Evolutionary conservation across 2,329 filamentous ascomycete species (phyloP).

Genomic region (Microsporum audouinii): DNA sequence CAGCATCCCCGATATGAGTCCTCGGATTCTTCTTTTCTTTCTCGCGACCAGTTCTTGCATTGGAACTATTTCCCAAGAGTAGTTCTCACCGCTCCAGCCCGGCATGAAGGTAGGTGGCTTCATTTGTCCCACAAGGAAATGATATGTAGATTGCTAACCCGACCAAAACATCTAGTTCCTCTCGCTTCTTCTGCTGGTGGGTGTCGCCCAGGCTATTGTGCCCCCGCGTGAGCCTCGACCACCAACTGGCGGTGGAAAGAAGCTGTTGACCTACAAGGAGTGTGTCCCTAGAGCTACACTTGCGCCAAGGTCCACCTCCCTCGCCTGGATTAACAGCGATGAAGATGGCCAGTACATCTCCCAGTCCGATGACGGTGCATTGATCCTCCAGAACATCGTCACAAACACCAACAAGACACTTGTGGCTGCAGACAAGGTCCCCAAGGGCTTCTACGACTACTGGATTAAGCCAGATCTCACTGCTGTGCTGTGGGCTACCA

Average conservation of each 20-base stretch:
- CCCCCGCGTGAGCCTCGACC: slow-evolving; percentile 45
- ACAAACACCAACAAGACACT: slow-evolving; percentile 48
- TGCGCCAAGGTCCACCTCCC: slow-evolving; percentile 37
- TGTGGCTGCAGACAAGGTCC: slow-evolving; percentile 47
- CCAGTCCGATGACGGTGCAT: slow-evolving; percentile 38
- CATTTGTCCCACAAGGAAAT: not conserved
- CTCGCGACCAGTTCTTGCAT: not conserved
- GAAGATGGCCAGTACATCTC: slow-evolving; percentile 53
- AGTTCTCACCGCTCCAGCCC: not conserved
- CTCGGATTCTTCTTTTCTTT: not conserved
- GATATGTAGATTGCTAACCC: not conserved
- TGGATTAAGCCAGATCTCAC: slow-evolving; percentile 51
- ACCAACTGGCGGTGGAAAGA: slow-evolving; percentile 45
- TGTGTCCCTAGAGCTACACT: slow-evolving; percentile 42
- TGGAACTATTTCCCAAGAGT: not conserved
- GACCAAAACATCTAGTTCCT: not conserved
- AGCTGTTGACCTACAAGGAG: slow-evolving; percentile 50
- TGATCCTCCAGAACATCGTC: slow-evolving; percentile 52
- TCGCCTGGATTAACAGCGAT: slow-evolving; percentile 48
- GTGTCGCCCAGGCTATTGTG: slow-evolving; percentile 30
- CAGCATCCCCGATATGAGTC: not conserved
- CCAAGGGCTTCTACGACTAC: slow-evolving; percentile 45
- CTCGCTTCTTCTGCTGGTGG: slow-evolving; percentile 13
- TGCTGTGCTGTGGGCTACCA: slow-evolving; percentile 51
- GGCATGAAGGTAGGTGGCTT: slow-evolving; percentile 9